Percentiles rank a stretch among this genome's conserved stretches.
These are phyloP conservation scores for Dunaliella primolecta DNA, from an alignment of 139 green algal species.

Conservation along the genomic window DNA sequence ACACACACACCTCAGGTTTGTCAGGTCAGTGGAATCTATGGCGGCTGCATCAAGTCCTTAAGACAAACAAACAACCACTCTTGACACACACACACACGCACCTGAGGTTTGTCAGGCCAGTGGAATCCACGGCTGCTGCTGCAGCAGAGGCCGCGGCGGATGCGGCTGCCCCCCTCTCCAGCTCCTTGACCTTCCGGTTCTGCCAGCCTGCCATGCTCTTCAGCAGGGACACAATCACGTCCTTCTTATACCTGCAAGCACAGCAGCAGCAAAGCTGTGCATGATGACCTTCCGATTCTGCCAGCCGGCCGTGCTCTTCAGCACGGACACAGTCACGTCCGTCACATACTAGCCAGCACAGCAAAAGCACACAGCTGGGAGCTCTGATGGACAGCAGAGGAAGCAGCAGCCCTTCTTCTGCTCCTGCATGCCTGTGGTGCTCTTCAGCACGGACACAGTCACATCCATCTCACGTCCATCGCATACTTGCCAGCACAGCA, in stretches of 20 bases:
- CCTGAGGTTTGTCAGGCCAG: background rate
- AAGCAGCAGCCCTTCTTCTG: conserved; percentile 49
- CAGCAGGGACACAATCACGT: conserved; percentile 61
- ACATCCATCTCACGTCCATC: conserved; percentile 80
- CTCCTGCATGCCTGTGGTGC: conserved; percentile 62
- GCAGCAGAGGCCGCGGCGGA: background rate
- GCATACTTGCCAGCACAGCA: conserved; percentile 58
- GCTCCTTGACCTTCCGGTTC: conserved; percentile 62
- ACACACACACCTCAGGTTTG: background rate
- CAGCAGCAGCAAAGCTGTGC: too few species aligned
- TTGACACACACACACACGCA: background rate
- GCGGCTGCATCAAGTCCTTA: too few species aligned
- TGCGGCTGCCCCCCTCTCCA: conserved; percentile 4
- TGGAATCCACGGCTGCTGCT: background rate
- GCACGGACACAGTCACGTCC: conserved; percentile 61
- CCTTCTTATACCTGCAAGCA: conserved; percentile 68
- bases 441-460: conserved; percentile 63
- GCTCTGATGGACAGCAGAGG: too few species aligned
- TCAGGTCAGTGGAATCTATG: background rate
- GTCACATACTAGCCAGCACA: conserved; percentile 61
- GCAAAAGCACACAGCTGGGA: too few species aligned
- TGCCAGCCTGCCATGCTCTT: conserved; percentile 68
- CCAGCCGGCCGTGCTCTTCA: conserved; percentile 64
- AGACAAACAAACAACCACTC: too few species aligned
- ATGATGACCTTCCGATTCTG: conserved; percentile 74